Percentiles rank a stretch among this genome's conserved stretches.
phyloP scores from a whole-genome alignment of 2,329 filamentous ascomycete species.

The Stachybotrys echinatus region DNA sequence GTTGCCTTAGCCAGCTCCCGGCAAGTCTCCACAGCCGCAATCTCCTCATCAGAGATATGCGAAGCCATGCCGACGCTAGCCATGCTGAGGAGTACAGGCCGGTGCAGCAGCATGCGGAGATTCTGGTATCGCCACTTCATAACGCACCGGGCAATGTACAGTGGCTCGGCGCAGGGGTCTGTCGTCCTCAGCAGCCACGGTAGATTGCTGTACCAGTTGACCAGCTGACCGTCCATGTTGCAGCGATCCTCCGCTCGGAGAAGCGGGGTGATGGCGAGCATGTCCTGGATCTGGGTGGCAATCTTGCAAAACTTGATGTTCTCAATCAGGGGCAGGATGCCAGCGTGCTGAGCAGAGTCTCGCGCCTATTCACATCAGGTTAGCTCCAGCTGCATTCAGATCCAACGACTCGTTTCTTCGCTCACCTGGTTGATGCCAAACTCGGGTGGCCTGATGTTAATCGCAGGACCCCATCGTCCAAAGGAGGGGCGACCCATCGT shows the following conservation, averaged over 20 bases:
- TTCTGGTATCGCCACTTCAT: slow-evolving; percentile 83
- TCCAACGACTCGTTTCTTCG: not conserved
- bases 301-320: slow-evolving; percentile 78
- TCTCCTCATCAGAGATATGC: slow-evolving; percentile 54
- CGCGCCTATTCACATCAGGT: slow-evolving; percentile 17
- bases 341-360: slow-evolving; percentile 54
- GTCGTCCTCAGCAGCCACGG: slow-evolving; percentile 59
- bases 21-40: slow-evolving; percentile 63
- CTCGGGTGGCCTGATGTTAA: slow-evolving; percentile 60
- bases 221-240: slow-evolving; percentile 60
- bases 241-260: slow-evolving; percentile 62
- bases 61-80: slow-evolving; percentile 42
- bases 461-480: slow-evolving; percentile 61
- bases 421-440: slow-evolving; percentile 37
- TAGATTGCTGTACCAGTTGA: slow-evolving; percentile 66
- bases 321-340: slow-evolving; percentile 66
- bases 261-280: slow-evolving; percentile 63
- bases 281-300: slow-evolving; percentile 71
- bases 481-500: slow-evolving; percentile 67
- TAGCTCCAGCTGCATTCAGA: not conserved
- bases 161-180: slow-evolving; percentile 64
- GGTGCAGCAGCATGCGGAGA: slow-evolving; percentile 68
- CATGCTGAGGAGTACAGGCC: slow-evolving; percentile 65
- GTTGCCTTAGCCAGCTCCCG: slow-evolving; percentile 63
- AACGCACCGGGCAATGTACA: slow-evolving; percentile 64